Percentiles rank a stretch among this genome's conserved stretches.
phyloP scores from a whole-genome alignment of 2,329 filamentous ascomycete species.

The Zymoseptoria ardabiliae region DNA sequence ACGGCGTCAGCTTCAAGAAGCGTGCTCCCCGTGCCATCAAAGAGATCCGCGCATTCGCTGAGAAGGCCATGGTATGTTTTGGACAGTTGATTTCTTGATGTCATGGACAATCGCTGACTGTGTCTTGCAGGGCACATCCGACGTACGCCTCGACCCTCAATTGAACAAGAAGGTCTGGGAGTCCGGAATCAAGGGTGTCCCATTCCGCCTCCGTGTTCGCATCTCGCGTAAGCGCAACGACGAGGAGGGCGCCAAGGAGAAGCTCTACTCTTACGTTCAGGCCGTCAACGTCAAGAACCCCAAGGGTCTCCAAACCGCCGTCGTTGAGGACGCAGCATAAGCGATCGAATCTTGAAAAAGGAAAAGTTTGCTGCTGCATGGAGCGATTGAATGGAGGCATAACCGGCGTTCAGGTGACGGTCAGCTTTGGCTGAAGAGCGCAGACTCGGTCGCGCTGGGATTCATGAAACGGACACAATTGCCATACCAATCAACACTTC shows the following conservation, averaged over 20 bases:
- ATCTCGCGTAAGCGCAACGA: conserved; percentile 99
- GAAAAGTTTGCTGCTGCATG: neutral
- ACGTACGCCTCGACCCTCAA: conserved; percentile 96
- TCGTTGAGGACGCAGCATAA: conserved; percentile 59
- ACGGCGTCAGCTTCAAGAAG: conserved; percentile 99
- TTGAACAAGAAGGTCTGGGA: conserved; percentile 99
- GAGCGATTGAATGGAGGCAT: neutral
- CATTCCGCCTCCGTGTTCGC: conserved; percentile 93
- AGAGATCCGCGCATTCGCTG: conserved; percentile 95
- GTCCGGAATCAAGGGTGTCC: conserved; percentile 95
- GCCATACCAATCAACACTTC: neutral
- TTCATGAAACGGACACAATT: neutral
- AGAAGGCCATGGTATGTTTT: conserved; percentile 84
- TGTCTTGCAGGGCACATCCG: conserved; percentile 69
- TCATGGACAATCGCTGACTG: conserved; percentile 4
- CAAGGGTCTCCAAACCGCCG: conserved; percentile 90
- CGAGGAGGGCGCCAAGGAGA: conserved; percentile 99
- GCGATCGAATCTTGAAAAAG: neutral
- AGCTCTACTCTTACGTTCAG: conserved; percentile 99
- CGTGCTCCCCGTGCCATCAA: conserved; percentile 96
- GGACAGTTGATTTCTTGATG: neutral
- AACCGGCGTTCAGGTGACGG: neutral
- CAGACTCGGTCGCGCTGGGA: neutral
- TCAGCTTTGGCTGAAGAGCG: neutral
- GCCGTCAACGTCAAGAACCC: conserved; percentile 99